Evolutionary conservation across 2,329 filamentous ascomycete species (phyloP).

Genomic region (Kalmusia sp.): DNA sequence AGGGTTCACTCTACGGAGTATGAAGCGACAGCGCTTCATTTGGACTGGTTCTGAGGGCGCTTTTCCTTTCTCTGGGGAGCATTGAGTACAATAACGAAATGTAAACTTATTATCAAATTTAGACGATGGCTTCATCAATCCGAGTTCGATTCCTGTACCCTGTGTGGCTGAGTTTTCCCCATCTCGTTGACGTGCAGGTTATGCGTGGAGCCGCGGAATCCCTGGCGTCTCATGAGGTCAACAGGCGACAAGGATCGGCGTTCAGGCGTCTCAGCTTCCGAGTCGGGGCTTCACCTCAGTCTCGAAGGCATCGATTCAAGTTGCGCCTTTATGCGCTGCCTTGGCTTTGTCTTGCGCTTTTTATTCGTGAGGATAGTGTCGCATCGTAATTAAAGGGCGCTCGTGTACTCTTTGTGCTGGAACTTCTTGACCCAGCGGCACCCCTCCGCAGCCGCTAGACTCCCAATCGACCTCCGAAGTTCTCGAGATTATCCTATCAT

Average conservation of each 20-base stretch:
- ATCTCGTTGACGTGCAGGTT: no score
- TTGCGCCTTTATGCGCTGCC: not conserved
- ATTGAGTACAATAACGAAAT: conserved; percentile 34
- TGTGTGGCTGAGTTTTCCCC: no score
- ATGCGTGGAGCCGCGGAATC: conserved; percentile 16
- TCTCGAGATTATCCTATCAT: no score
- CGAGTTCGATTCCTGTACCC: no score
- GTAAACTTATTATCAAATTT: conserved; percentile 34
- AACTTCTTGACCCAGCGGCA: no score
- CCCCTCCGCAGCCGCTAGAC: not conserved
- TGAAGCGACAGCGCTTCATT: conserved; percentile 42
- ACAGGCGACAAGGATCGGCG: conserved; percentile 17
- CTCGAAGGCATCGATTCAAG: conserved; percentile 3
- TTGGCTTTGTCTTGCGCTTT: not conserved
- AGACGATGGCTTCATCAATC: no score
- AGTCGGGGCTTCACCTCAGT: conserved; percentile 2
- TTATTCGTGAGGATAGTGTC: not conserved
- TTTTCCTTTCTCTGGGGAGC: conserved; percentile 27
- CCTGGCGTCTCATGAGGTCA: conserved; percentile 20
- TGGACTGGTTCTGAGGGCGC: conserved; percentile 41
- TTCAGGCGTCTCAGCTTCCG: conserved; percentile 21
- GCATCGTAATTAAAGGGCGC: not conserved
- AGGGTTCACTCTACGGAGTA: conserved; percentile 38
- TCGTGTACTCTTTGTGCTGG: not conserved
- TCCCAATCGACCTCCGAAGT: no score